phyloP scores from a whole-genome alignment of 2,329 filamentous ascomycete species.

The Aspergillus fijiensis region DNA sequence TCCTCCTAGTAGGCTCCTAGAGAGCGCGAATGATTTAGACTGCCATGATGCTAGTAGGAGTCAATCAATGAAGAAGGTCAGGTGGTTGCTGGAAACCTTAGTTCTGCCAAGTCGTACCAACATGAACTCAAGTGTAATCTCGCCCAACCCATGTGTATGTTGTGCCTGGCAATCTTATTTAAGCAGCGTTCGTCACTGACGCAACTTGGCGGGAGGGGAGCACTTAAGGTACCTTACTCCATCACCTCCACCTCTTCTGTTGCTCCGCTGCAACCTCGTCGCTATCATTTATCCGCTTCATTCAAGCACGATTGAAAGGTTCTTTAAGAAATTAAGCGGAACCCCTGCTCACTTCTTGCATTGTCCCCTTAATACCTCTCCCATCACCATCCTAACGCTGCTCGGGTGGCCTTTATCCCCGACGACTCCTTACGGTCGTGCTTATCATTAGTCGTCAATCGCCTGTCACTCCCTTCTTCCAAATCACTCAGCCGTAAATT shows the following conservation, averaged over 20 bases:
- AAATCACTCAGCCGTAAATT: background rate
- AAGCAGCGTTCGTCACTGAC: constrained; percentile 6
- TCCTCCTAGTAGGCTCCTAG: too few relatives aligned
- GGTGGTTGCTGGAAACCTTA: background rate
- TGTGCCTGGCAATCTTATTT: constrained; percentile 2
- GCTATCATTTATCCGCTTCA: background rate
- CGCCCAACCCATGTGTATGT: background rate
- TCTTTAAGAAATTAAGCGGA: background rate
- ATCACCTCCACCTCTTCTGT: background rate
- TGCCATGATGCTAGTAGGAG: background rate
- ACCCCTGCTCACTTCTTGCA: background rate
- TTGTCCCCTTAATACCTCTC: background rate
- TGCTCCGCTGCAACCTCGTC: background rate
- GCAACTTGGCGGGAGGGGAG: background rate
- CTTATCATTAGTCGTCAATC: background rate
- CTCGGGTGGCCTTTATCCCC: background rate
- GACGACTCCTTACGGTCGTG: background rate
- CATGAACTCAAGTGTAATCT: background rate
- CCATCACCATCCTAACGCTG: background rate
- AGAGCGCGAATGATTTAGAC: background rate
- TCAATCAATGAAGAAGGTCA: background rate
- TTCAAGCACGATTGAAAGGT: background rate
- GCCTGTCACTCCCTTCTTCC: background rate
- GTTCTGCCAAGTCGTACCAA: background rate
- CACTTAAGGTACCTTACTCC: background rate